Evolutionary conservation across 306 rosid genomes (phyloP).

Genomic region (Vigna nakashimae): DNA sequence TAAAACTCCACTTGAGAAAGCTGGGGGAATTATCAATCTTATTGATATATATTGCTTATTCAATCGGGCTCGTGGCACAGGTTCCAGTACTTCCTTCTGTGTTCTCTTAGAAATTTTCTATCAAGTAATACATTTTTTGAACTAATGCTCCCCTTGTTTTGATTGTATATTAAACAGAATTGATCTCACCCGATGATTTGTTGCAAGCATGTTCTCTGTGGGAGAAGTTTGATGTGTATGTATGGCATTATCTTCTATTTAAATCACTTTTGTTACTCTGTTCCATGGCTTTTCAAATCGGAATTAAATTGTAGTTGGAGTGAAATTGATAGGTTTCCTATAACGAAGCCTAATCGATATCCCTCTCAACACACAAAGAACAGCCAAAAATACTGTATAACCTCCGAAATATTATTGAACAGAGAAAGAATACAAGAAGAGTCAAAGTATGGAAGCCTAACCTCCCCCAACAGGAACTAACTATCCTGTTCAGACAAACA

Average conservation of each 20-base stretch:
- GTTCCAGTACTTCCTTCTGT: conserved; percentile 48
- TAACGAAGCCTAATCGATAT: too few relatives aligned
- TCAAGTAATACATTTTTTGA: conserved; percentile 22
- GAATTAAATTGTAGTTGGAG: neutral
- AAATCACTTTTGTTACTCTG: conserved; percentile 34
- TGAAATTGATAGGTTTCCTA: too few relatives aligned
- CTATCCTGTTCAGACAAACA: too few relatives aligned
- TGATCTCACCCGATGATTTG: conserved; percentile 97
- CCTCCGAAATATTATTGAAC: too few relatives aligned
- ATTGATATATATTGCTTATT: conserved; percentile 90
- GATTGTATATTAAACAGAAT: conserved; percentile 63
- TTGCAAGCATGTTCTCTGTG: conserved; percentile 93
- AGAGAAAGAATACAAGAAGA: too few relatives aligned
- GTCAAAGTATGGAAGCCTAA: too few relatives aligned
- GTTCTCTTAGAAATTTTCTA: conserved; percentile 31
- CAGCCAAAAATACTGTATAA: too few relatives aligned
- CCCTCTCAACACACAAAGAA: too few relatives aligned
- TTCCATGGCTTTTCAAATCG: neutral
- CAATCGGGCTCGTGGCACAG: conserved; percentile 99
- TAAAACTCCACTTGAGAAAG: conserved; percentile 82
- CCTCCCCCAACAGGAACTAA: too few relatives aligned
- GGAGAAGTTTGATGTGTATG: conserved; percentile 98
- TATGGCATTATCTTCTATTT: conserved; percentile 41
- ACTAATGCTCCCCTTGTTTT: conserved; percentile 40
- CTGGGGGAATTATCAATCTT: conserved; percentile 94